Evolutionary conservation across 192 early-diverging fungal species (phyloP), one percentile per base, ranked within the genome.

Genomic region (Haplosporangium gracile): DNA sequence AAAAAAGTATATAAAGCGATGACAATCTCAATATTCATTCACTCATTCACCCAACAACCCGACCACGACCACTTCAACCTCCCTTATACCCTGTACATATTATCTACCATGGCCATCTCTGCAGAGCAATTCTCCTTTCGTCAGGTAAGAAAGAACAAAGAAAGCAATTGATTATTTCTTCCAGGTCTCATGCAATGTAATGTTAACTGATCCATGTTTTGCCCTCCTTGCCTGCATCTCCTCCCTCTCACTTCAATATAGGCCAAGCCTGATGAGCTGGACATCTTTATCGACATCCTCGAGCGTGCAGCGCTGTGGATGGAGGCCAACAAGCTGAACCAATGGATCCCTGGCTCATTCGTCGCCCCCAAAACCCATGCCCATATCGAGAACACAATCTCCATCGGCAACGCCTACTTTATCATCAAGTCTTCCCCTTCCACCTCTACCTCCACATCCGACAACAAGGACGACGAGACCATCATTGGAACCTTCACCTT

Each of bases 401-500:
- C 84, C 8, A 10, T 86, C 39, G 84, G 84, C 16, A 86, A 86
- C 26, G 84, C 79, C 42, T 86, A 40, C 70, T 81, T 86, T 26
- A 86, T 86, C 51, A 75, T 86, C 75, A 77, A 80, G 42, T 20
- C 70, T 0, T 68, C 70, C 9, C 40, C 32, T 9, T 42, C 63
- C 11, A 34, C 72, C 32, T 42, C 53, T 0, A 45, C 57, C 0
- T 70, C 42, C 24, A 32, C 45, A 18, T 18, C 16, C 49, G 49
- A 18, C 39, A 7, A 20, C 43, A 69, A 38, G 39, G 15, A 49
- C 79, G 51, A 53, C 18, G 81, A 40, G n/a, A 51, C 77, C 0
- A 86, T 86, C 75, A 86, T 86, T 36, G 84, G 84, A 39, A 86
- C 84, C 34, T 81, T 86, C 57, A 86, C 84, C 6, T 43, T 86